Conservation (phyloP, 108 stramenopile genomes). For the Schizochytrium sp. region DNA sequence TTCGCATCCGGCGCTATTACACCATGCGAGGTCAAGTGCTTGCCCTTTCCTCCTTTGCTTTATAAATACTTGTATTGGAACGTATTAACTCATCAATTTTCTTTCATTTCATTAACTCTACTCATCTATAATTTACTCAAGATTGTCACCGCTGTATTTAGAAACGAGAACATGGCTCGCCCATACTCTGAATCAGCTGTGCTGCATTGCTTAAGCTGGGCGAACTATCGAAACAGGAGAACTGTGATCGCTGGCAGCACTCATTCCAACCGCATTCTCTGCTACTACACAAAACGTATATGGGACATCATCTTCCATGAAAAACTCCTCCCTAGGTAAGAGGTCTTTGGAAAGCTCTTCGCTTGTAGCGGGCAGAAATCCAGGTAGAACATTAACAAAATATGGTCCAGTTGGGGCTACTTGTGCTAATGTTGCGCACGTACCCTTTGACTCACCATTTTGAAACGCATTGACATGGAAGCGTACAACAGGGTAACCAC, state of each 20-base stretch:
- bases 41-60: too few relatives aligned
- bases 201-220: background rate
- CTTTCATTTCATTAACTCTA: too few relatives aligned
- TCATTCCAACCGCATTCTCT: background rate
- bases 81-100: too few relatives aligned
- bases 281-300: background rate
- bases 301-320: conserved; percentile 3
- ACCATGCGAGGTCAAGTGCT: too few relatives aligned
- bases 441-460: background rate
- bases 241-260: background rate
- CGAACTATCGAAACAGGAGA: background rate
- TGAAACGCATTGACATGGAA: conserved; percentile 2
- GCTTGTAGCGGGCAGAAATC: background rate
- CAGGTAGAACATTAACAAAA: background rate
- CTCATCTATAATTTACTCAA: too few relatives aligned
- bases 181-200: too few relatives aligned
- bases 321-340: background rate
- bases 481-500: background rate
- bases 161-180: too few relatives aligned
- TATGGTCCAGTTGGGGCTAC: background rate
- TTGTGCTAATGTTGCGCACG: background rate
- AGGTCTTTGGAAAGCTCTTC: too few relatives aligned
- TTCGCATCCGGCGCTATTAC: too few relatives aligned
- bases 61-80: too few relatives aligned
- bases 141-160: too few relatives aligned